phyloP scores from a whole-genome alignment of 108 stramenopile species.

The Hondaea fermentalgiana region DNA sequence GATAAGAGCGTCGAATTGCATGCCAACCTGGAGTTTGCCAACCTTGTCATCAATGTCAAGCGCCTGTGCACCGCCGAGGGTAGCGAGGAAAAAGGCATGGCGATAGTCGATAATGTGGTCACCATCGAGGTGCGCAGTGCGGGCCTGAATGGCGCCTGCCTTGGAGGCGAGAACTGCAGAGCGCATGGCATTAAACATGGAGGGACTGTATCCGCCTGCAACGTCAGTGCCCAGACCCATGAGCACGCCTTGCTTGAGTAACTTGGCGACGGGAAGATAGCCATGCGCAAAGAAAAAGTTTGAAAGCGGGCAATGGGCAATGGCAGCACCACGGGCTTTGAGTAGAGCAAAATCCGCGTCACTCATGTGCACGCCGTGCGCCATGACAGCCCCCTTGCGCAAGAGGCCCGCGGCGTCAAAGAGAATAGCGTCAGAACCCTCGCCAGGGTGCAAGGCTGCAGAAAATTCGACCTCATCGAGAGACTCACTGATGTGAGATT shows the following conservation, averaged over 20 bases:
- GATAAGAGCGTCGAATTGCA: slow-evolving; percentile 51
- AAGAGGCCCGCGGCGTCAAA: slow-evolving; percentile 45
- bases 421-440: slow-evolving; percentile 44
- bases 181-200: slow-evolving; percentile 51
- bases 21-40: slow-evolving; percentile 54
- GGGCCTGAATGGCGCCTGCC: neutral
- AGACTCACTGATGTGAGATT: slow-evolving; percentile 55
- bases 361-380: slow-evolving; percentile 52
- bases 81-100: slow-evolving; percentile 59
- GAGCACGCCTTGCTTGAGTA: slow-evolving; percentile 31
- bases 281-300: slow-evolving; percentile 46
- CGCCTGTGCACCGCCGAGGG: slow-evolving; percentile 58
- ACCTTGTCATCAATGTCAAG: slow-evolving; percentile 43
- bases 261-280: neutral
- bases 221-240: slow-evolving; percentile 67
- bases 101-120: slow-evolving; percentile 37
- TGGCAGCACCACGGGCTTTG: slow-evolving; percentile 29
- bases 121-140: neutral
- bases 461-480: slow-evolving; percentile 54
- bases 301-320: slow-evolving; percentile 60
- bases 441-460: slow-evolving; percentile 38
- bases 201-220: slow-evolving; percentile 57
- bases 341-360: slow-evolving; percentile 38
- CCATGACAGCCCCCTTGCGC: slow-evolving; percentile 45
- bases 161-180: slow-evolving; percentile 48